A percentile compares a stretch with the other conserved stretches of the same genome.
phyloP scores from a whole-genome alignment of 2,329 filamentous ascomycete species.

The Penicillium sp. region DNA sequence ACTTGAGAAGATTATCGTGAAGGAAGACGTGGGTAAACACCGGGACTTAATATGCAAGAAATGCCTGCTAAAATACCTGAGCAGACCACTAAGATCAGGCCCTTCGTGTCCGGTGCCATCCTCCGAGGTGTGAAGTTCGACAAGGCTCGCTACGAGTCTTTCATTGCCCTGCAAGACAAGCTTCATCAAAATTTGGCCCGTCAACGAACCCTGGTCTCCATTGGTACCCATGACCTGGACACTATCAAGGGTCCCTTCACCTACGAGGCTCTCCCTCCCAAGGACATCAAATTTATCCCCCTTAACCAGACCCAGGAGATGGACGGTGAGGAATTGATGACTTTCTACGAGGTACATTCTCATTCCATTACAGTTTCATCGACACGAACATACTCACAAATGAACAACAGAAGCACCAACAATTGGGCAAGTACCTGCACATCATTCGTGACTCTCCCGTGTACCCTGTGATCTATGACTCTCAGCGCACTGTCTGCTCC shows the following conservation, averaged over 20 bases:
- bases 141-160: constrained; percentile 88
- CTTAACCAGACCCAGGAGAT: constrained; percentile 90
- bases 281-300: constrained; percentile 86
- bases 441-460: constrained; percentile 93
- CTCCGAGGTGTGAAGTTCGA: constrained; percentile 90
- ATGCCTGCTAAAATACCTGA: constrained; percentile 10
- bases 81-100: constrained; percentile 74
- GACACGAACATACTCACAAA: constrained; percentile 16
- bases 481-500: constrained; percentile 83
- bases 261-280: constrained; percentile 89
- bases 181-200: constrained; percentile 94
- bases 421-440: constrained; percentile 85
- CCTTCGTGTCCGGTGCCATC: constrained; percentile 86
- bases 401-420: constrained; percentile 75
- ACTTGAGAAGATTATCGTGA: constrained; percentile 78
- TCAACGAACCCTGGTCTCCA: constrained; percentile 90
- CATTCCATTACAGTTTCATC: too few relatives aligned
- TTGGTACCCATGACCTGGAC: constrained; percentile 95
- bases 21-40: constrained; percentile 56
- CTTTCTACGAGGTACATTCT: constrained; percentile 71
- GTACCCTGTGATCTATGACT: constrained; percentile 94
- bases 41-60: background rate
- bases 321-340: constrained; percentile 86
- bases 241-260: constrained; percentile 93
- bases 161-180: constrained; percentile 98